Base-by-base conservation (phyloP, 768 basidiomycete genomes). In the Chalciporus sphaerocephalus region DNA sequence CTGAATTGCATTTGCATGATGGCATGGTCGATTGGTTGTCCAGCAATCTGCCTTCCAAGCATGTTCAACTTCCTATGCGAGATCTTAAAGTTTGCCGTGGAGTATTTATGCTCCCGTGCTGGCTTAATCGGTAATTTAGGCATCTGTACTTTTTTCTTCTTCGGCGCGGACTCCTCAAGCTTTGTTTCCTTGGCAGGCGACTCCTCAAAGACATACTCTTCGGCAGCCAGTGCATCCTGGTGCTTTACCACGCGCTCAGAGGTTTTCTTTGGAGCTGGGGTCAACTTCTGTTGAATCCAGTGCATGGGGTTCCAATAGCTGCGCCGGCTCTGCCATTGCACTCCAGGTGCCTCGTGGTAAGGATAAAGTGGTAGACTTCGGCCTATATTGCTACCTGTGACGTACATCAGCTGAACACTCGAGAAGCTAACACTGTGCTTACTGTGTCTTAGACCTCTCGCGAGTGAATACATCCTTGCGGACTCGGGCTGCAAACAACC, bases 1-100 rank as follows among this genome's bases (percentile, higher is more conserved):
- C 87, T 91, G 66, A 96, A 97, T 62, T 87, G 80, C 90, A 98
- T 94, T 58, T 99, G 95, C 46, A 97, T 72, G 61, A 99, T 95
- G 27, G 95, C 95, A 54, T 85, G 81, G 69, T 97, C 94, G 48
- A 97, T 85, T 15, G 94, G 93, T 56, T 92, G 86, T 16, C 90
- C 87, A 2, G 89, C 76, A 52, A 99, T 87, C 64, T 96, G 91
- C 23, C 81, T 76, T 8, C 83, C 86, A 33, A 99, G 75, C 72
- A 83, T 79, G 66, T 95, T 94, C 46, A 99, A 74, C 65, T 97
- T 99, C 45, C 94, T 80, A 57, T 85, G 87, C 4, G 92, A 95
- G 34, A 93, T 90, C 68, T 93, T 94, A 74, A 96, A 95, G 63
- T 81, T 82, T 15, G 87, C 83, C 0, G 94, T 97, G 17, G 89